phyloP scores from a whole-genome alignment of 805 yeast genomes.

The Barnettozyma pratensis region DNA sequence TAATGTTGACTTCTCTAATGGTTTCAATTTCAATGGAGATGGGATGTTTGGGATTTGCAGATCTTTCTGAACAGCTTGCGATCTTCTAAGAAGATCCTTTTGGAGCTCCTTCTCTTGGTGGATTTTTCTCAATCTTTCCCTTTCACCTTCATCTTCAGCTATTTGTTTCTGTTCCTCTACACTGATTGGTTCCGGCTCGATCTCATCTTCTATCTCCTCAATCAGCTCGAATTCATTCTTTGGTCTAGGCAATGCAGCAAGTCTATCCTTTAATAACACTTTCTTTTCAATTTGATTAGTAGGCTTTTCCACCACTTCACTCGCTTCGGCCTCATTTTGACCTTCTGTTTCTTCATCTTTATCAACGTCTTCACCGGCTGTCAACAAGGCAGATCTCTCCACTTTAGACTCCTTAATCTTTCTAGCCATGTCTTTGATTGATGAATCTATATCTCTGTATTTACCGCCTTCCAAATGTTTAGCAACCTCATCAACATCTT shows the following conservation, averaged over 20 bases:
- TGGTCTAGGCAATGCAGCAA: slow-evolving; percentile 35
- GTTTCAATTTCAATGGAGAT: background rate
- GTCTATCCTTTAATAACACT: slow-evolving; percentile 15
- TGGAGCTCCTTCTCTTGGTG: slow-evolving; percentile 10
- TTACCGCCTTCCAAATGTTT: slow-evolving; percentile 4
- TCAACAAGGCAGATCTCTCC: slow-evolving; percentile 31
- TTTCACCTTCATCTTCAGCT: slow-evolving; percentile 21
- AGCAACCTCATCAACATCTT: slow-evolving; percentile 8
- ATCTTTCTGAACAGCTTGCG: slow-evolving; percentile 42
- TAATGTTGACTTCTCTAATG: background rate
- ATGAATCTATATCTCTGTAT: slow-evolving; percentile 2
- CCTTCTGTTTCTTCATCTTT: slow-evolving; percentile 3
- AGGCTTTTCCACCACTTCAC: background rate
- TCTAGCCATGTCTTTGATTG: slow-evolving; percentile 30
- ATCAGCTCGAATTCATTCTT: slow-evolving; percentile 42
- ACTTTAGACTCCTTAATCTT: slow-evolving; percentile 34
- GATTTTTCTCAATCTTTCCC: slow-evolving; percentile 12
- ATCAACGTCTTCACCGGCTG: slow-evolving; percentile 15
- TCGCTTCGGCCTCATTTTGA: slow-evolving; percentile 1
- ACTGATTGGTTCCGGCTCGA: background rate
- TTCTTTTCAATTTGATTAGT: background rate
- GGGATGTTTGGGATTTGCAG: slow-evolving; percentile 36
- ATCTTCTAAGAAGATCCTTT: slow-evolving; percentile 32
- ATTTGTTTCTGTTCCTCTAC: background rate
- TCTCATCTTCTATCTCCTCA: slow-evolving; percentile 25